Evolutionary conservation across 805 yeast genomes (phyloP).

Genomic region (Metschnikowia noctiluminum): DNA sequence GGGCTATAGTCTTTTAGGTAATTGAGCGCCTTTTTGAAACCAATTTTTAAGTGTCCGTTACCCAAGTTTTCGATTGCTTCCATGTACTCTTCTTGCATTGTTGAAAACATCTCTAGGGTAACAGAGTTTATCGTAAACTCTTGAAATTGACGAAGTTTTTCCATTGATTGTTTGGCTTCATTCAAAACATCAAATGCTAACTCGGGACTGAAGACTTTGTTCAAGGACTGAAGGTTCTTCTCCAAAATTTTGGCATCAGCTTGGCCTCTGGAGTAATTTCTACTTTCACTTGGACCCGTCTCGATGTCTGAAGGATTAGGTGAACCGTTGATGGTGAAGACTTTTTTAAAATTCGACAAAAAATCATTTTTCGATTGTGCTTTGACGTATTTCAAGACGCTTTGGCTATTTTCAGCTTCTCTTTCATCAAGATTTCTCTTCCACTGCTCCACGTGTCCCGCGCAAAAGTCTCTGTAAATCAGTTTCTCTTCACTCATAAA

Average conservation of each 20-base stretch:
- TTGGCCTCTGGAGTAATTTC: constrained; percentile 60
- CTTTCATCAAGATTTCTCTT: constrained; percentile 33
- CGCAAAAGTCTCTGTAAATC: constrained; percentile 25
- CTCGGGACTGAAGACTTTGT: constrained; percentile 75
- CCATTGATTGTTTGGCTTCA: constrained; percentile 61
- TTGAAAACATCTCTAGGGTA: constrained; percentile 32
- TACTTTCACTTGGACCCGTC: neutral
- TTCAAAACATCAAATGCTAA: constrained; percentile 69
- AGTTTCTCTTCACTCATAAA: constrained; percentile 36
- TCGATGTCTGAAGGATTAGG: neutral
- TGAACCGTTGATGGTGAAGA: constrained; percentile 37
- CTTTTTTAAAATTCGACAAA: constrained; percentile 60
- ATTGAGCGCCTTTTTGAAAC: constrained; percentile 76
- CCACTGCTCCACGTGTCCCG: constrained; percentile 31
- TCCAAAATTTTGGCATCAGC: constrained; percentile 77
- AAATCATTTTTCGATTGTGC: constrained; percentile 54
- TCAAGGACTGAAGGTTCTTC: constrained; percentile 71
- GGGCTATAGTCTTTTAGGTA: constrained; percentile 74
- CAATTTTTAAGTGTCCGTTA: constrained; percentile 72
- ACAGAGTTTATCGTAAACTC: constrained; percentile 33
- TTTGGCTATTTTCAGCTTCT: constrained; percentile 47
- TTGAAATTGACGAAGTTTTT: constrained; percentile 43
- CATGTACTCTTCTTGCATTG: constrained; percentile 63
- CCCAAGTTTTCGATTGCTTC: constrained; percentile 62
- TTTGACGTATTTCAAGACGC: constrained; percentile 47